Base-by-base conservation (phyloP, 2,329 filamentous ascomycete genomes). In the Hypoxylon sp. region DNA sequence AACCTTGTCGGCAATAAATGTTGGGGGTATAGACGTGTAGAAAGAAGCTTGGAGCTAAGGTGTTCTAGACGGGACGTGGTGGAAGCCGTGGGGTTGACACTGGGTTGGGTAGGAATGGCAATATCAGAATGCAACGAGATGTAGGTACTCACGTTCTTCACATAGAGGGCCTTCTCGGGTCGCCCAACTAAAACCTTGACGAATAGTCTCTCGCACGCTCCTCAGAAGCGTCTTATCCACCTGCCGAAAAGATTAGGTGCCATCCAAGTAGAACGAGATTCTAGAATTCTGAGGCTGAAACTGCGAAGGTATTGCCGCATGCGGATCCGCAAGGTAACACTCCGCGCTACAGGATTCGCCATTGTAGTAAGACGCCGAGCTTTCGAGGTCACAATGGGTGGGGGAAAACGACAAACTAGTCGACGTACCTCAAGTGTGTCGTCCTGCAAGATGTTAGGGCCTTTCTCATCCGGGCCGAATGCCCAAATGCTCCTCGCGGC, bases 401-500 rank as follows among this genome's bases (percentile, higher is more conserved):
- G 64, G 58, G 44, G 67, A 56, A 40, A 70, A 68, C 30, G 42
- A 64, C 58, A 66, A 59, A 55, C 59, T 57, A 50, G 27, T 65
- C 63, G 64, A 83, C 87, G 80, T 81, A 90, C 89, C 80, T 98
- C 95, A 25, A 99, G 85, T 17, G 96, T 99, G 80, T 99, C 96
- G 80, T 99, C 96, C 81, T 98, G 95, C 55, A 99, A 84, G 72
- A 99, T 96, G 80, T 99, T 99, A 5, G 96, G 94, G 0, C 95
- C 93, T 84, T 90, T 92, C 72, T 99, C 96, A 65, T 98, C 95
- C 3, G 96, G 96, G 2, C 96, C 96, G 82, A 99, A 99, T 1
- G 96, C 96, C 96, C 96, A 99, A 77, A 99, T 97, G 78, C 95
- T 98, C 76, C 96, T 89, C 25, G 93, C 94, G 13, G 96, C 95